Conservation (phyloP, 768 basidiomycete species). For the Termitomyces sp. region DNA sequence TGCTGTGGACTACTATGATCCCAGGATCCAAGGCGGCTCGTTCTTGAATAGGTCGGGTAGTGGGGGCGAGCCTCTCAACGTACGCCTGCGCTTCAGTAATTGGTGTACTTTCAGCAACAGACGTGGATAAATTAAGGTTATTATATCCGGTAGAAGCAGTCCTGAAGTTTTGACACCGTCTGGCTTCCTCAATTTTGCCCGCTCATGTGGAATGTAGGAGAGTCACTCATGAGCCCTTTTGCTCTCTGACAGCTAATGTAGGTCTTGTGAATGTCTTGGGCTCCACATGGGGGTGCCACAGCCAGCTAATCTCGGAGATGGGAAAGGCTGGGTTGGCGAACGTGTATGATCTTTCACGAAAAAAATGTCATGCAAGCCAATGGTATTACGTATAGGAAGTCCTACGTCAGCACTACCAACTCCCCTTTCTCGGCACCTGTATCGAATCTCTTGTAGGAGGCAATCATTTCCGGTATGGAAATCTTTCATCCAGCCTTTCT, state of each 20-base stretch:
- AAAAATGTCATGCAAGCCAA: neutral
- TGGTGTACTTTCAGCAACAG: neutral
- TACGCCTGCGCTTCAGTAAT: conserved; percentile 16
- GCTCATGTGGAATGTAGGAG: conserved; percentile 49
- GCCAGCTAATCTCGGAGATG: conserved; percentile 65
- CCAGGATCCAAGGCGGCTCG: conserved; percentile 15
- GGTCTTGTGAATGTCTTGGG: conserved; percentile 58
- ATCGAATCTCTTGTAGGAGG: conserved; percentile 65
- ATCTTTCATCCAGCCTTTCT: neutral
- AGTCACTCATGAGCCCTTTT: neutral
- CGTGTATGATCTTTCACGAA: conserved; percentile 14
- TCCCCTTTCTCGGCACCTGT: conserved; percentile 66
- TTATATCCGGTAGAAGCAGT: conserved; percentile 52
- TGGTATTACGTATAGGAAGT: conserved; percentile 51
- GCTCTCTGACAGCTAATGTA: conserved; percentile 3
- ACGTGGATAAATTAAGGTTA: conserved; percentile 29
- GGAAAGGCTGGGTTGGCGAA: conserved; percentile 44
- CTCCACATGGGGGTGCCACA: conserved; percentile 54
- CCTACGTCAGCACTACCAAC: conserved; percentile 60
- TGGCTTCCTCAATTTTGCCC: conserved; percentile 47
- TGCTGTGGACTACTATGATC: conserved; percentile 17
- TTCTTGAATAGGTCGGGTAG: conserved; percentile 19
- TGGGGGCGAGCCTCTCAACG: conserved; percentile 20
- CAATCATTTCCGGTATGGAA: conserved; percentile 52
- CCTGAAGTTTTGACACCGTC: conserved; percentile 37